phyloP scores from a whole-genome alignment of 352 stramenopile genomes.

The Globisporangium spiculum region DNA sequence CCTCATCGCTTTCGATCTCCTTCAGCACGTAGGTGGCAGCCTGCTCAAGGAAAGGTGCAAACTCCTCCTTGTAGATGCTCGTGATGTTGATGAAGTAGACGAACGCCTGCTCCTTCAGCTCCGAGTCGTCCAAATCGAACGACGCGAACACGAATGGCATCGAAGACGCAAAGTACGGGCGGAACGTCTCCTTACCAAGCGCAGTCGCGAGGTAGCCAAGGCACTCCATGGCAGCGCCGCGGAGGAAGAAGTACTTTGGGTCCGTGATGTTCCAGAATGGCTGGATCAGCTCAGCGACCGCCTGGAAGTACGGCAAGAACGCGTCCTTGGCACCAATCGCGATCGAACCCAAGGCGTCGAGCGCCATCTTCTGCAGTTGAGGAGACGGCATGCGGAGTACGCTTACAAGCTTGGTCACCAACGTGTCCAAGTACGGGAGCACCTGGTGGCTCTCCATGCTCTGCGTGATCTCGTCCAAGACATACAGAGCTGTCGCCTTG shows the following conservation, averaged over 20 bases:
- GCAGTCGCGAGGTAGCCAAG: conserved; percentile 98
- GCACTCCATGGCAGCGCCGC: conserved; percentile 96
- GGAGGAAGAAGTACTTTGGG: conserved; percentile 91
- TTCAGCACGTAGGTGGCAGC: conserved; percentile 65
- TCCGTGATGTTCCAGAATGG: conserved; percentile 91
- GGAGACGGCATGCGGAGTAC: conserved; percentile 92
- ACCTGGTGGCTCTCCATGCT: conserved; percentile 95
- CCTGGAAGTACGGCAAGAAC: conserved; percentile 95
- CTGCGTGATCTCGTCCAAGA: conserved; percentile 99
- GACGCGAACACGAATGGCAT: conserved; percentile 95
- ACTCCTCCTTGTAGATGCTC: conserved; percentile 98
- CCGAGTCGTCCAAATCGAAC: conserved; percentile 91
- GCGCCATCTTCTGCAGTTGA: conserved; percentile 96
- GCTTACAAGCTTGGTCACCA: conserved; percentile 94
- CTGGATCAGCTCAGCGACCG: conserved; percentile 84
- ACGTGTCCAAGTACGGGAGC: conserved; percentile 91
- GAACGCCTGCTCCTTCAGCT: conserved; percentile 98
- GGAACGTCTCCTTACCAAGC: conserved; percentile 94
- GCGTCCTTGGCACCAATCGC: conserved; percentile 96
- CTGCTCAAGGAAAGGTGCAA: conserved; percentile 90
- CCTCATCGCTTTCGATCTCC: conserved; percentile 77
- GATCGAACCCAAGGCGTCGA: conserved; percentile 95
- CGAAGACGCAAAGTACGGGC: conserved; percentile 91
- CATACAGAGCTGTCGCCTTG: conserved; percentile 96
- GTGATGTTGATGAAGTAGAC: conserved; percentile 98